Evolutionary conservation across 2,329 filamentous ascomycete genomes (phyloP), one percentile per base, ranked within the genome.

Genomic region (Ascochyta clinopodiicola): DNA sequence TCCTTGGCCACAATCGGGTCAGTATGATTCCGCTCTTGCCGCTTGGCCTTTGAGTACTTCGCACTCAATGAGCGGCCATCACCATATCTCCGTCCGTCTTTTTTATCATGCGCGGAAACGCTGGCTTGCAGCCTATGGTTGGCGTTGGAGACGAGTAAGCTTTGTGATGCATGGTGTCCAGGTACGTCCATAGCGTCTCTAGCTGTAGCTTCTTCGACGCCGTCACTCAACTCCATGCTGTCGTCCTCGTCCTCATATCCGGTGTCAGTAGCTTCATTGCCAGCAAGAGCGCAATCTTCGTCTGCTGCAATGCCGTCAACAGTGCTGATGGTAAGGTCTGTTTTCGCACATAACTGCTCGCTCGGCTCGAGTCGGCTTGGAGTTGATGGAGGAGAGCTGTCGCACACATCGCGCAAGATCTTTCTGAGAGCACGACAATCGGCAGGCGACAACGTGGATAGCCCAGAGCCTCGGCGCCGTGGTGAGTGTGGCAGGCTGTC

Each of bases 231-330:
- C 32, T 63, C 58, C 63, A 63, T 63, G 29, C 58, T 63, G 12
- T 56, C 56, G 22, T 63, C 50, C n/a, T 63, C 57, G 12, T 64
- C 64, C 38, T 58, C 55, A 24, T 67, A 65, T 1, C 60, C 62
- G 5, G 46, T 19, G 25, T 46, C 50, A 2, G 57, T 39, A 17
- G 19, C 29, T 46, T 67, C 60, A 27, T 57, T 50, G 15, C 54
- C 43, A 12, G 34, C n/a, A 4, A 34, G 36, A 4, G 39, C 40
- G 9, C 35, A 36, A 8, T 24, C 25, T 8, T 52, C 40, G 1
- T 38, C 3, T 4, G 17, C 35, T 1, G 10, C 3, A 7, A 8
- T 4, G 4, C 36, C 15, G 12, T 50, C 25, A 8, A 22, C 19
- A 3, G 15, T 32, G 17, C n/a, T 29, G 29, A n/a, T 9, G 15